These are phyloP conservation scores for Gossypium australe DNA, from an alignment of 345 rosid genomes.

Conservation along the genomic window DNA sequence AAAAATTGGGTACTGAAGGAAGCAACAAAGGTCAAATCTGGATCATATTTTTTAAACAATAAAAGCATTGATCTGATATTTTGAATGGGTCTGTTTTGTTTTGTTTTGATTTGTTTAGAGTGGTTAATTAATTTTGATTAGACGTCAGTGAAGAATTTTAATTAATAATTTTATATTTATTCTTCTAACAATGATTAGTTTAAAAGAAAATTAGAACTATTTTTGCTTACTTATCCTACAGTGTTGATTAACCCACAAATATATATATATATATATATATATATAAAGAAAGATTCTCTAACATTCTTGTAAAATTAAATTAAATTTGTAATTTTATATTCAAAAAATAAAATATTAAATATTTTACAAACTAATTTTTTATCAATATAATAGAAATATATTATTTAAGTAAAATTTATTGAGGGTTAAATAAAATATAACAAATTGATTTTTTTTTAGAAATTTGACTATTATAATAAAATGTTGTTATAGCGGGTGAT, in stretches of 20 bases:
- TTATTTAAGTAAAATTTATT: too few relatives aligned
- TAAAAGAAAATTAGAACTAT: not conserved
- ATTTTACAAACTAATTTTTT: too few relatives aligned
- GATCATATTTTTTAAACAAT: not conserved
- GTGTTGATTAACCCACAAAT: too few relatives aligned
- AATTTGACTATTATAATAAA: too few relatives aligned
- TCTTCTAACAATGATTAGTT: conserved; percentile 12
- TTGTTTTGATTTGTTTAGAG: too few relatives aligned
- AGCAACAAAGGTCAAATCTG: not conserved
- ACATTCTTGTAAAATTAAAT: too few relatives aligned
- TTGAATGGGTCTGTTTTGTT: not conserved
- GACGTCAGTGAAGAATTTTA: not conserved
- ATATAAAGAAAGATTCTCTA: too few relatives aligned
- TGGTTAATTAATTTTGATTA: not conserved
- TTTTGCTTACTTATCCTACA: not conserved
- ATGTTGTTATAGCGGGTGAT: rapidly evolving
- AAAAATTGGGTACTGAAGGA: conserved; percentile 3
- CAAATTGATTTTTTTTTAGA: rapidly evolving
- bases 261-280: too few relatives aligned
- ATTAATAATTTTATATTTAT: not conserved
- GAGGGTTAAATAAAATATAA: too few relatives aligned
- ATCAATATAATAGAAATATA: too few relatives aligned
- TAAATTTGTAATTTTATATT: too few relatives aligned
- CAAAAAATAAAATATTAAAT: too few relatives aligned
- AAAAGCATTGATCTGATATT: conserved; percentile 11